A percentile compares a stretch with the other conserved stretches of the same genome.
These are phyloP conservation scores for Leishmania guyanensis DNA, from an alignment of 208 protist species.

Conservation along the genomic window DNA sequence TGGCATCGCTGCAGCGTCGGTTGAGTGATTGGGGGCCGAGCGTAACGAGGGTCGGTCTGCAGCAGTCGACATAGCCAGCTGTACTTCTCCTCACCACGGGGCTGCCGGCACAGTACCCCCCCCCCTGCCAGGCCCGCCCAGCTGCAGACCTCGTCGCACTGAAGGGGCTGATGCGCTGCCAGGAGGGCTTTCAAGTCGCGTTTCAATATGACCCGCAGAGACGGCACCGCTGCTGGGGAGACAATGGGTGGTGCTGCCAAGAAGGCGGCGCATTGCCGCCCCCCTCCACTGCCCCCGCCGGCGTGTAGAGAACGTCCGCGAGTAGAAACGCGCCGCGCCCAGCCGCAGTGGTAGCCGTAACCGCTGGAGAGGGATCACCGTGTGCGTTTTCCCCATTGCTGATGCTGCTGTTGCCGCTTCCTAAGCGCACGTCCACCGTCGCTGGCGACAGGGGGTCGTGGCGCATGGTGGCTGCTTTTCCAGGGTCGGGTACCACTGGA, in stretches of 20 bases:
- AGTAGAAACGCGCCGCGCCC: not conserved
- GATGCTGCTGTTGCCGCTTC: not conserved
- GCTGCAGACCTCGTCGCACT: not conserved
- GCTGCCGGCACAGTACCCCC: conserved; percentile 9
- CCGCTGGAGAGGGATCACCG: not conserved
- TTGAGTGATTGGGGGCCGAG: not conserved
- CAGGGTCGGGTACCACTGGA: conserved; percentile 28
- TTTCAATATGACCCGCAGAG: conserved; percentile 39
- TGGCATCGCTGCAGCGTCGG: conserved; percentile 3
- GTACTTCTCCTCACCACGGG: not conserved
- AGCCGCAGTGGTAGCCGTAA: not conserved
- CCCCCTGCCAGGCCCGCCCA: not conserved
- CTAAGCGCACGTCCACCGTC: not conserved
- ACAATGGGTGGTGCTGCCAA: not conserved
- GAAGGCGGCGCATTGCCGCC: not conserved
- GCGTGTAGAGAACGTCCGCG: conserved; percentile 6
- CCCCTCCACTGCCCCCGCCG: conserved; percentile 19
- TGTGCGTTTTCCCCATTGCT: not conserved
- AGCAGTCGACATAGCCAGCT: not conserved
- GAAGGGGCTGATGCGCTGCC: conserved; percentile 30
- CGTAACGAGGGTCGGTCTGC: conserved; percentile 3
- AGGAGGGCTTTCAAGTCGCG: conserved; percentile 48
- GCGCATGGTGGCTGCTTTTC: conserved; percentile 27
- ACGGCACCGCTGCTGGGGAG: not conserved
- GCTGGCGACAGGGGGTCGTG: conserved; percentile 32